Evolutionary conservation across 148 eudicot genomes (phyloP), one percentile per base, ranked within the genome.

Genomic region (Agrostemma githago): DNA sequence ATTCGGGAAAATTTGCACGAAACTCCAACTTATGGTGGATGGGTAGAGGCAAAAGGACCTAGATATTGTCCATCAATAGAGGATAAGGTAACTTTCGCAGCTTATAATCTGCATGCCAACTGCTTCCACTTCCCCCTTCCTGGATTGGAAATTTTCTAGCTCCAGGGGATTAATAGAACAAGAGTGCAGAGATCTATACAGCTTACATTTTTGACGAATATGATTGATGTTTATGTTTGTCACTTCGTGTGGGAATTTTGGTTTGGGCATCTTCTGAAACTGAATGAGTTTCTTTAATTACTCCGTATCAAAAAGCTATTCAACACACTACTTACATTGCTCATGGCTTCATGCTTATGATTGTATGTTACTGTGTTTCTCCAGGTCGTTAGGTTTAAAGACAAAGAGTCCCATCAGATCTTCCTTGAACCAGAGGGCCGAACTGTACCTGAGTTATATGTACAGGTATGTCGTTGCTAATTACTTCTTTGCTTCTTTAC

Each of bases 1-100:
- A 96, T 96, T 78, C 85, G 83, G 85, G 99, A 89, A 8, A 96
- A 96, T 82, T 83, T 96, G 91, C 96, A 92, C 71, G 99, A 96
- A 80, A 96, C 99, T 82, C 99, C 97, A 16, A 96, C 97, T 75
- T 96, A 96, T 84, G 99, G 99, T 80, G 99, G 99, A 58, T 96
- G 99, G 99, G 97, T 92, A 69, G 99, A 96, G 78, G 91, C 99
- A 42, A 96, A 90, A 87, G 99, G 99, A 54, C 99, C 99, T 81
- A 87, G 99, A 82, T 96, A 96, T 85, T 96, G 99, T 82, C 99
- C 99, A 56, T 96, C 97, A 40, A 96, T 96, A 83, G 99, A 96
- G 88, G 99, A 96, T 77, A 96, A 96, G 94, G 99, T 96, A 82
- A 6, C 34, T 59, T 66, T 69, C 44, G 16, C 37, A 34, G 12